Conservation (phyloP, 345 rosid species). For the Orychophragmus violaceus region DNA sequence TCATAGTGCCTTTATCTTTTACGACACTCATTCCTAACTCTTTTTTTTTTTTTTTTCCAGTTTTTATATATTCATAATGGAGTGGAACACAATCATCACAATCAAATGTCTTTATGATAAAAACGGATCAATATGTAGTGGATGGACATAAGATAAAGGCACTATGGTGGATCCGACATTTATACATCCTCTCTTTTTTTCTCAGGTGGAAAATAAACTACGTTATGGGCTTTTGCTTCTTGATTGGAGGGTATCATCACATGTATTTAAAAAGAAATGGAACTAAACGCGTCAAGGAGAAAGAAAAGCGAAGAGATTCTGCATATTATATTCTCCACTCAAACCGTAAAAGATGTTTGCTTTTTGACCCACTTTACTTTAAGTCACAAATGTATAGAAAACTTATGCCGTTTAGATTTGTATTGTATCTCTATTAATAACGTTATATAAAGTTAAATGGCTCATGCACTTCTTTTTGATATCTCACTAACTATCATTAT, state of each 20-base stretch:
- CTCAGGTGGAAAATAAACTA: constrained; percentile 26
- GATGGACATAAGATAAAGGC: constrained; percentile 13
- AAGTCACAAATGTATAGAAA: constrained; percentile 4
- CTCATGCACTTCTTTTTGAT: background rate
- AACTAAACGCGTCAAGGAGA: constrained; percentile 13
- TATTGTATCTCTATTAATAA: background rate
- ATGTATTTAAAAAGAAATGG: background rate
- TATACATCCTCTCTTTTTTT: background rate
- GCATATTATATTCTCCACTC: constrained; percentile 30
- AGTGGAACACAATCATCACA: constrained; percentile 8
- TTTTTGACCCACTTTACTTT: constrained; percentile 23
- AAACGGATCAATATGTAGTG: background rate
- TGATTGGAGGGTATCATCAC: background rate
- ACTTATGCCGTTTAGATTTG: constrained; percentile 18
- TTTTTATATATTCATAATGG: background rate
- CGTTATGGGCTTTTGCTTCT: background rate
- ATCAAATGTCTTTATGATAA: background rate
- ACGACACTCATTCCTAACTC: background rate
- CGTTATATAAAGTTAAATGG: background rate
- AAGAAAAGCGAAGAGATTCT: constrained; percentile 21
- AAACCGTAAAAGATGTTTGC: constrained; percentile 6
- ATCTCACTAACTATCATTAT: background rate
- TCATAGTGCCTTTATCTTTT: too few relatives aligned
- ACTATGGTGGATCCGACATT: background rate
- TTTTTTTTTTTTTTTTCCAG: too few relatives aligned